These are phyloP conservation scores for Colletotrichum trifolii DNA, from an alignment of 2,329 filamentous ascomycete genomes.

Conservation along the genomic window DNA sequence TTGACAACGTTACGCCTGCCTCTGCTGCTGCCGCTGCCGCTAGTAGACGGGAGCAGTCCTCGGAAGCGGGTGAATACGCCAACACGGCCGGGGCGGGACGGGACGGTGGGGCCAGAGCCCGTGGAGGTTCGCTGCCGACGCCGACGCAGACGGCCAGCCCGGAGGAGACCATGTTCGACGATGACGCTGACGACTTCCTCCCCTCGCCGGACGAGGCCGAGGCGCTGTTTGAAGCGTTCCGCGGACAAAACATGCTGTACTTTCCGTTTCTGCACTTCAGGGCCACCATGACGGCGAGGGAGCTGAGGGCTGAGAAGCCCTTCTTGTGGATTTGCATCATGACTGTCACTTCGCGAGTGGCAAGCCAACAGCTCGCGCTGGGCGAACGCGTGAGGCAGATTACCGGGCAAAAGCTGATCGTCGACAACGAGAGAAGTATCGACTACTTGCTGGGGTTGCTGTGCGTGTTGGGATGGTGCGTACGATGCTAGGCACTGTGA, in stretches of 20 bases:
- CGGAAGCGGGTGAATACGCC: not conserved
- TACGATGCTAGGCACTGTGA: not conserved
- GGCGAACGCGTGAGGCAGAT: slow-evolving; percentile 41
- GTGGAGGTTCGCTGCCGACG: slow-evolving; percentile 19
- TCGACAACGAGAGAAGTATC: slow-evolving; percentile 40
- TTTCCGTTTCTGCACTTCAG: slow-evolving; percentile 45
- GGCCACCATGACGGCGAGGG: slow-evolving; percentile 32
- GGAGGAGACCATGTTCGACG: slow-evolving; percentile 15
- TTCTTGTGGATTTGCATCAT: slow-evolving; percentile 53
- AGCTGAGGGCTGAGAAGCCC: slow-evolving; percentile 46
- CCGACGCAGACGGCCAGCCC: slow-evolving; percentile 28
- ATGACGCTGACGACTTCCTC: slow-evolving; percentile 19
- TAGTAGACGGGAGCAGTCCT: not conserved
- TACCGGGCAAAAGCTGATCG: slow-evolving; percentile 40
- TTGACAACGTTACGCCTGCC: not conserved
- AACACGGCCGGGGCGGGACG: not conserved
- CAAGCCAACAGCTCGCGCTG: slow-evolving; percentile 41
- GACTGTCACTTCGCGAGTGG: slow-evolving; percentile 41
- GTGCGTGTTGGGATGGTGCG: slow-evolving; percentile 43
- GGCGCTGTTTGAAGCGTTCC: slow-evolving; percentile 37
- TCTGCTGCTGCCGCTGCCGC: not conserved
- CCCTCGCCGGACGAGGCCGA: slow-evolving; percentile 33
- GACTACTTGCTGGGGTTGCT: slow-evolving; percentile 45
- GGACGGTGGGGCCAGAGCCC: not conserved
- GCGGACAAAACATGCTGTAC: slow-evolving; percentile 40